A percentile compares a stretch with the other conserved stretches of the same genome.
phyloP scores from a whole-genome alignment of 768 basidiomycete species.

The Nidularia sp. region DNA sequence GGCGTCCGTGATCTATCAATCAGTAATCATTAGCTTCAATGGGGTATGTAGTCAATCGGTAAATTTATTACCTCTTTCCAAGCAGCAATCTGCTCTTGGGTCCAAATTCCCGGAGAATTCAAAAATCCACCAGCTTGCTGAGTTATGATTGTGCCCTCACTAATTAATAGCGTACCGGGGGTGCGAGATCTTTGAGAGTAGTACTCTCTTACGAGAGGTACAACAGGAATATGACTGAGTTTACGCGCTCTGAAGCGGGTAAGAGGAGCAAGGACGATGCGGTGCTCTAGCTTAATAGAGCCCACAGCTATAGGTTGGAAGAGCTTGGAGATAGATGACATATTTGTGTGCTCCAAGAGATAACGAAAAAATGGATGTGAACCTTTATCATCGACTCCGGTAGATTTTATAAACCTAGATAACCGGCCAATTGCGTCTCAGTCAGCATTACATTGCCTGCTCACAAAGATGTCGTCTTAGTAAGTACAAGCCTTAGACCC shows the following conservation, averaged over 20 bases:
- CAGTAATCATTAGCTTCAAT: neutral
- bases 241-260: constrained; percentile 38
- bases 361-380: too few species aligned
- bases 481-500: too few species aligned
- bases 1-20: constrained; percentile 1
- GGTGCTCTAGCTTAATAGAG: constrained; percentile 34
- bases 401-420: too few species aligned
- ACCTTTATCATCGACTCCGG: too few species aligned
- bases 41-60: neutral
- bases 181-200: constrained; percentile 40
- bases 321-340: constrained; percentile 20
- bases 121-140: constrained; percentile 36
- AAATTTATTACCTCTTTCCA: constrained; percentile 34
- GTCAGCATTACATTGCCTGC: too few species aligned
- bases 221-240: constrained; percentile 27
- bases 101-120: constrained; percentile 55
- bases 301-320: constrained; percentile 48
- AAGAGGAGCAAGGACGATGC: constrained; percentile 50
- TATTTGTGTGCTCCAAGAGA: too few species aligned
- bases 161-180: constrained; percentile 47
- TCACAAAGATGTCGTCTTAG: too few species aligned
- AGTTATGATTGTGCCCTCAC: constrained; percentile 48
- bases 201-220: constrained; percentile 35
- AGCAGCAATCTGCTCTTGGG: constrained; percentile 41
- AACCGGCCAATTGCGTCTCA: too few species aligned